A percentile compares a stretch with the other conserved stretches of the same genome.
phyloP scores from a whole-genome alignment of 2,329 filamentous ascomycete genomes.

The Bipolaris oryzae region DNA sequence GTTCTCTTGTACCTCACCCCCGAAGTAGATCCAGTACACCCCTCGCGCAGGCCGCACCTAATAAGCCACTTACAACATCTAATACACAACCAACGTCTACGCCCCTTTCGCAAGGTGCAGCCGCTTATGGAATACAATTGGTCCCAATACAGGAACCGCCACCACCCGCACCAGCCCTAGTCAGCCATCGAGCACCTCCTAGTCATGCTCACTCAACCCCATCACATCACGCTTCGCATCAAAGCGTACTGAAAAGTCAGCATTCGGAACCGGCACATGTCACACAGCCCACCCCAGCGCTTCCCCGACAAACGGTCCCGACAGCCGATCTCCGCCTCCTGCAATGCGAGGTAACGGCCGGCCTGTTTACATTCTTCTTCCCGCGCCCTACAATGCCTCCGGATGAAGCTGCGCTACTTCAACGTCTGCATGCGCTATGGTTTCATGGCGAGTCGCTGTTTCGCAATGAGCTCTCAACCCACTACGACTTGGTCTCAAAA shows the following conservation, averaged over 20 bases:
- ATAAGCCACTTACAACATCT: conserved; percentile 22
- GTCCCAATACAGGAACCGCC: conserved; percentile 20
- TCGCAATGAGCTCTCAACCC: conserved; percentile 31
- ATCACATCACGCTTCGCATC: conserved; percentile 20
- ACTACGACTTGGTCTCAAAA: conserved; percentile 36
- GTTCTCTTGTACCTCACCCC: conserved; percentile 34
- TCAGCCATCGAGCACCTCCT: conserved; percentile 12
- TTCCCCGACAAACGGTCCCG: conserved; percentile 11
- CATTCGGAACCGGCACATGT: conserved; percentile 22
- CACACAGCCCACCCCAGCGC: conserved; percentile 2
- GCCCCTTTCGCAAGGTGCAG: conserved; percentile 22
- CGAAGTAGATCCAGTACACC: conserved; percentile 40
- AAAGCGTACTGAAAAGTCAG: conserved; percentile 36
- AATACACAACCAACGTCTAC: conserved; percentile 17
- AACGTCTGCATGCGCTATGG: conserved; percentile 39
- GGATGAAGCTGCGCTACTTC: conserved; percentile 35
- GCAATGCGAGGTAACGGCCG: conserved; percentile 43
- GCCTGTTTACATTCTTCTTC: conserved; percentile 40
- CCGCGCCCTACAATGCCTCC: conserved; percentile 29
- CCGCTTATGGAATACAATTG: conserved; percentile 28
- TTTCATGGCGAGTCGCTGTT: conserved; percentile 33
- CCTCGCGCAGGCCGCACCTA: conserved; percentile 29
- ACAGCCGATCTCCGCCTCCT: conserved; percentile 31
- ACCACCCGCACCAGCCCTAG: conserved; percentile 15
- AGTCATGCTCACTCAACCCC: conserved; percentile 11